Conservation (phyloP, 371 early-diverging fungal species). For the Actinomortierella wolfii region DNA sequence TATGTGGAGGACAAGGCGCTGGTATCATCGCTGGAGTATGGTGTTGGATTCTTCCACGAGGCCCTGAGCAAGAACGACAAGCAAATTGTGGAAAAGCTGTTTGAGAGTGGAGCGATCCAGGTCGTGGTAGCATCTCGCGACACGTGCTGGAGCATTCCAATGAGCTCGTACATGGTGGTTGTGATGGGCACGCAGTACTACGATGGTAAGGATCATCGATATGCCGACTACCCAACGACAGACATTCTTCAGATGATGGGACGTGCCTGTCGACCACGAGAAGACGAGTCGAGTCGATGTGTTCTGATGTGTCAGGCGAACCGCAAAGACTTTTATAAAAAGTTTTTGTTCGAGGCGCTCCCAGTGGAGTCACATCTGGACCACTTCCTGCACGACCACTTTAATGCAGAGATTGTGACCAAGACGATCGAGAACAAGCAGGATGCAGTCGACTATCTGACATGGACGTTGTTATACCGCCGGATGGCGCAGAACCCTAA, state of each 20-base stretch:
- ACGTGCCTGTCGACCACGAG: slow-evolving; percentile 98
- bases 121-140: slow-evolving; percentile 97
- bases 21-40: slow-evolving; percentile 85
- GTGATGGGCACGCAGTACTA: slow-evolving; percentile 98
- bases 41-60: slow-evolving; percentile 98
- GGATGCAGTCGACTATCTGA: slow-evolving; percentile 92
- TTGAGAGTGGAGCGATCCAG: slow-evolving; percentile 91
- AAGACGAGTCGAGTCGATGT: slow-evolving; percentile 87
- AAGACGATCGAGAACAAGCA: slow-evolving; percentile 86
- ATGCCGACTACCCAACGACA: slow-evolving; percentile 94
- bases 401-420: slow-evolving; percentile 91
- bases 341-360: slow-evolving; percentile 93
- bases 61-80: slow-evolving; percentile 93
- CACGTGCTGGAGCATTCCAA: slow-evolving; percentile 99
- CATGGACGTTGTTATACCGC: slow-evolving; percentile 95
- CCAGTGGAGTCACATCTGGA: slow-evolving; percentile 89
- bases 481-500: slow-evolving; percentile 92
- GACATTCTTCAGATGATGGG: slow-evolving; percentile 99
- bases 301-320: slow-evolving; percentile 92
- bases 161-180: slow-evolving; percentile 98
- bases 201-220: slow-evolving; percentile 85
- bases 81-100: slow-evolving; percentile 91
- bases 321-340: slow-evolving; percentile 96
- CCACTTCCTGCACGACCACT: slow-evolving; percentile 78
- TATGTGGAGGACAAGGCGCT: slow-evolving; percentile 81